Conservation (phyloP, 139 green algal genomes). For the Pseudopediastrum boryanum region DNA sequence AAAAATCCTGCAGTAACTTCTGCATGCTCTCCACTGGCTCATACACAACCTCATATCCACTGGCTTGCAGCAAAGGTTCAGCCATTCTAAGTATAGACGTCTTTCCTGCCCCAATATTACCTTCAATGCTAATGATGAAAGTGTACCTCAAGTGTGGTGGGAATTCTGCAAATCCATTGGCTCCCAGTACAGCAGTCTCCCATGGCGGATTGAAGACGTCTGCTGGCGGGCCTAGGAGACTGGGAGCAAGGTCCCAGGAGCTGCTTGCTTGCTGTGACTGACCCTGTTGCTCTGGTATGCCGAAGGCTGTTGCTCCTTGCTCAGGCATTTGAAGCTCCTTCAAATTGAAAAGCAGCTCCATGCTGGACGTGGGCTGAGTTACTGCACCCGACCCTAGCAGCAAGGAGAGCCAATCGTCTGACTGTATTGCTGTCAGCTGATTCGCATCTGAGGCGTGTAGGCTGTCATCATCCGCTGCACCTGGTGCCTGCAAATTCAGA, state of each 20-base stretch:
- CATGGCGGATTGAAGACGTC: neutral
- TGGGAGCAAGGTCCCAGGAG: neutral
- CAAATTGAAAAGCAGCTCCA: too few relatives aligned
- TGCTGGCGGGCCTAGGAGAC: neutral
- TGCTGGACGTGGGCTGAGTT: too few relatives aligned
- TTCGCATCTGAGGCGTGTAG: too few relatives aligned
- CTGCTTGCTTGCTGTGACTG: neutral
- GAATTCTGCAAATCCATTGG: too few relatives aligned
- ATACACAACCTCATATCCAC: neutral
- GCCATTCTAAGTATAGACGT: neutral
- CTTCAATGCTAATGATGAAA: slow-evolving; percentile 17
- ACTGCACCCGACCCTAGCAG: too few relatives aligned
- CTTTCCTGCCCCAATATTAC: slow-evolving; percentile 14
- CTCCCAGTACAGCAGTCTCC: neutral
- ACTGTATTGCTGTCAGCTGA: too few relatives aligned
- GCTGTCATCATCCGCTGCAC: too few relatives aligned
- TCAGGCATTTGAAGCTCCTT: too few relatives aligned
- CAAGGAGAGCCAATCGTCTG: too few relatives aligned
- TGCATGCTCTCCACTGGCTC: slow-evolving; percentile 15
- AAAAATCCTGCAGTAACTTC: neutral
- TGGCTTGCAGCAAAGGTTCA: neutral
- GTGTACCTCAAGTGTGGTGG: neutral
- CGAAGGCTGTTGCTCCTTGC: neutral
- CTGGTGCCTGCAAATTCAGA: too few relatives aligned
- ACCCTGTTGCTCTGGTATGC: neutral